These are phyloP conservation scores for Thielaviopsis euricoi DNA, from an alignment of 2,329 filamentous ascomycete genomes.

Conservation along the genomic window DNA sequence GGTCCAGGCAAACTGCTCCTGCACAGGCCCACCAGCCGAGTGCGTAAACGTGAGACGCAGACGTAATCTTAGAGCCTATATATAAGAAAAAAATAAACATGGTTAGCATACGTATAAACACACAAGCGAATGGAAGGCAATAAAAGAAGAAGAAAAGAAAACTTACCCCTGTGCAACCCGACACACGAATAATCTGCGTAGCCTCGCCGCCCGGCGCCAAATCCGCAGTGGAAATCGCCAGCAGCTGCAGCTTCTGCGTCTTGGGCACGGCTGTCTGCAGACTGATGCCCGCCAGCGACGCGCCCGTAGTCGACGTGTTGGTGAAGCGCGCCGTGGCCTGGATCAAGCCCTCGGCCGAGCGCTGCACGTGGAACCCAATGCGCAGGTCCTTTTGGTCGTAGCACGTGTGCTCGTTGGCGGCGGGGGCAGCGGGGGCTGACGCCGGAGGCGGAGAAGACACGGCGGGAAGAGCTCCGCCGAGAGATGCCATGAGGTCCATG, in stretches of 20 bases:
- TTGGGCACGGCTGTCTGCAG: slow-evolving; percentile 93
- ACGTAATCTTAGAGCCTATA: slow-evolving; percentile 68
- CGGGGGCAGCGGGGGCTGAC: slow-evolving; percentile 20
- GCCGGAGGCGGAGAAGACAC: slow-evolving; percentile 12
- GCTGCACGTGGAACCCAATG: slow-evolving; percentile 68
- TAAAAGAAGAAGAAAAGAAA: neutral
- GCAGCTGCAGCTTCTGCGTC: slow-evolving; percentile 81
- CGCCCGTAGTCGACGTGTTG: slow-evolving; percentile 49
- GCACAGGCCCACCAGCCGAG: slow-evolving; percentile 51
- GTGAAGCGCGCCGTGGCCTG: slow-evolving; percentile 74
- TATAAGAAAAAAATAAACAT: too few species aligned
- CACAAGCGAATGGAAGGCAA: neutral
- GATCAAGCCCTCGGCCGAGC: slow-evolving; percentile 61
- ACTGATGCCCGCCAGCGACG: slow-evolving; percentile 55
- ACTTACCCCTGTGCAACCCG: slow-evolving; percentile 77
- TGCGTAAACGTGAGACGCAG: slow-evolving; percentile 70
- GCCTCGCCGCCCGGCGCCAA: slow-evolving; percentile 65
- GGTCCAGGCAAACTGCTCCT: slow-evolving; percentile 94
- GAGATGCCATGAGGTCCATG: slow-evolving; percentile 32
- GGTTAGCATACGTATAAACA: slow-evolving; percentile 11
- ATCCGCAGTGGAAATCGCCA: slow-evolving; percentile 72
- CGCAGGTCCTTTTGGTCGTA: slow-evolving; percentile 77
- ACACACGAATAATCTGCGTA: slow-evolving; percentile 79
- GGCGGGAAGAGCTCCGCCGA: slow-evolving; percentile 20
- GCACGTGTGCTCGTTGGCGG: slow-evolving; percentile 45